Percentiles rank a stretch among this genome's conserved stretches.
phyloP scores from a whole-genome alignment of 768 basidiomycete species.

The Tylopilus balloui region DNA sequence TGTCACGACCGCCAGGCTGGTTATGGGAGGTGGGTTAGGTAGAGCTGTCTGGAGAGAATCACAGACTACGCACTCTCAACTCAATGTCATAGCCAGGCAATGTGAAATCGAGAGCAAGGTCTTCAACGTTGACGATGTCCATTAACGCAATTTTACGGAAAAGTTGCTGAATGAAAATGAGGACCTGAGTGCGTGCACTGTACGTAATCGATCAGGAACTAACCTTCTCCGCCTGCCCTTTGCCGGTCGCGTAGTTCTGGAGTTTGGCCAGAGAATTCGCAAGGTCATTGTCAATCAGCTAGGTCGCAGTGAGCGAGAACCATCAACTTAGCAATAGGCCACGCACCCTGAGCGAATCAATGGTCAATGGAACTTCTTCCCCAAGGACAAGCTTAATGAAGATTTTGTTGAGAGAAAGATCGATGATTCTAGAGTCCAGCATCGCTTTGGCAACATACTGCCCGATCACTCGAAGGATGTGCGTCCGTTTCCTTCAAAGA shows the following conservation, averaged over 20 bases:
- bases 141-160: slow-evolving; percentile 53
- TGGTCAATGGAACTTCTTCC: slow-evolving; percentile 76
- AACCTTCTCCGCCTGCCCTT: slow-evolving; percentile 54
- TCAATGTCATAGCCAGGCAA: slow-evolving; percentile 95
- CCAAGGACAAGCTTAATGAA: slow-evolving; percentile 89
- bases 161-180: slow-evolving; percentile 34
- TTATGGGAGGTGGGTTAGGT: not conserved
- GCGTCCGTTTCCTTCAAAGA: slow-evolving; percentile 65
- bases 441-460: slow-evolving; percentile 97
- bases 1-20: slow-evolving; percentile 75
- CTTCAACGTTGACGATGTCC: slow-evolving; percentile 69
- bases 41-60: not conserved
- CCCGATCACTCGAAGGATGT: slow-evolving; percentile 85
- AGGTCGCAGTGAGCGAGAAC: slow-evolving; percentile 7
- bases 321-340: not conserved
- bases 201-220: not conserved
- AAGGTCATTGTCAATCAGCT: slow-evolving; percentile 82
- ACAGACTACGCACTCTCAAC: slow-evolving; percentile 55
- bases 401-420: slow-evolving; percentile 90
- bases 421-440: slow-evolving; percentile 96
- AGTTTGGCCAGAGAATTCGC: slow-evolving; percentile 83
- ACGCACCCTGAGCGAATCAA: slow-evolving; percentile 76
- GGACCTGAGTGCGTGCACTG: not conserved
- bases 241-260: slow-evolving; percentile 56
- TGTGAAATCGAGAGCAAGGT: slow-evolving; percentile 93